Base-by-base conservation (phyloP, 768 basidiomycete species). In the Lactarius indigo region DNA sequence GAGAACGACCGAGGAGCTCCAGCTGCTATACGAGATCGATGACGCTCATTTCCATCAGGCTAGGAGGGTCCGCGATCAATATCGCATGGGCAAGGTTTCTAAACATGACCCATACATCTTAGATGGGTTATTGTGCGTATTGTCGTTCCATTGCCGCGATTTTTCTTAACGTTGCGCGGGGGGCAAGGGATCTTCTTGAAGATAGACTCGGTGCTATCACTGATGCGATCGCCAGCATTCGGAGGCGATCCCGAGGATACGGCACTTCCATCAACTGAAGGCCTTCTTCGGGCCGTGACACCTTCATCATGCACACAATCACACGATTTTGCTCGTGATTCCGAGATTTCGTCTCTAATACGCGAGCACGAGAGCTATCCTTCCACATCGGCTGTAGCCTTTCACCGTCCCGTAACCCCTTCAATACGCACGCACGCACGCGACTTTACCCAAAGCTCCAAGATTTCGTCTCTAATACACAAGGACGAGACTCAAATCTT, bases 131-230 rank as follows among this genome's bases (percentile, higher is more conserved):
- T 39, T 68, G 59, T 62, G 57, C 26, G 66, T 54, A 30, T 23
- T 12, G 3, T 50, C 39, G 18, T 61, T 23, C n/a, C 35, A n/a
- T 8, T 50, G 10, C 31, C 18, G 23, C n/a, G 10, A 57, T n/a
- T 28, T 10, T 37, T 52, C 30, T 52, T 37, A 50, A 68, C 6
- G 13, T 39, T 44, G 5, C 37, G 20, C 20, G 57, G 35, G 47
- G 23, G 41, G 28, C 9, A 54, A 69, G 83, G 61, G 70, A 74
- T n/a, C 69, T 76, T 37, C 61, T 78, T 10, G 75, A 78, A 26
- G 73, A 75, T 47, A 79, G 84, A 0, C 78, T 83, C 18, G 66
- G 70, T 15, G 77, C 76, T 9, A 76, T 85, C 30, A 76, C 78
- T 42, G 72, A 75, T 39, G 72, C 76, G 35, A 74, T 84, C 39